Evolutionary conservation across 257 asterid species (phyloP).

Genomic region (Haberlea rhodopensis): DNA sequence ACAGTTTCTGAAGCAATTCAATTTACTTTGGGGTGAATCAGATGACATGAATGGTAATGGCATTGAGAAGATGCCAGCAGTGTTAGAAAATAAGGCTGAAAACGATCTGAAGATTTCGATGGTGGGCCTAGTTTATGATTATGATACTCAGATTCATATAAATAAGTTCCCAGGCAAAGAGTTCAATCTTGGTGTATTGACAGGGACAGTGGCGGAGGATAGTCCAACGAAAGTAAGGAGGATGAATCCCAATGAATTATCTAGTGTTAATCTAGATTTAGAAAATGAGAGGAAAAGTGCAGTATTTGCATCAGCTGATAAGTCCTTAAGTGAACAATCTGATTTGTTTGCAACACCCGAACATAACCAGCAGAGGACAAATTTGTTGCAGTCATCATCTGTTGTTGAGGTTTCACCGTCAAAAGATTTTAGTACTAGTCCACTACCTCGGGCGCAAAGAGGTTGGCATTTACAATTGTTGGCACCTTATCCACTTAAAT

Average conservation of each 20-base stretch:
- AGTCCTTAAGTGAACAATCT: constrained; percentile 36
- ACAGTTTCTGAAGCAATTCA: constrained; percentile 21
- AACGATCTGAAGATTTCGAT: constrained; percentile 22
- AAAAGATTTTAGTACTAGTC: constrained; percentile 36
- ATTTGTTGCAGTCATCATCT: constrained; percentile 38
- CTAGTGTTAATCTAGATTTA: constrained; percentile 17
- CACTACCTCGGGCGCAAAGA: constrained; percentile 41
- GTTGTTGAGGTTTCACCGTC: constrained; percentile 35
- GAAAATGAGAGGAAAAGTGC: constrained; percentile 29
- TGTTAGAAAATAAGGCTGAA: constrained; percentile 32
- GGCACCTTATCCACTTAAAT: background rate
- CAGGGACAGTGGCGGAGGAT: constrained; percentile 22
- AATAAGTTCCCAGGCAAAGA: constrained; percentile 5
- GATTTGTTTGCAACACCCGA: constrained; percentile 53
- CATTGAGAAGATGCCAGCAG: constrained; percentile 27
- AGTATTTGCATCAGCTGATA: constrained; percentile 25
- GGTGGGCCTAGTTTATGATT: constrained; percentile 15
- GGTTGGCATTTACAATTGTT: constrained; percentile 40
- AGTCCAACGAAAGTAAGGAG: constrained; percentile 20
- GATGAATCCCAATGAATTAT: constrained; percentile 25
- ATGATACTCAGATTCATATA: background rate
- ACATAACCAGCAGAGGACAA: constrained; percentile 25
- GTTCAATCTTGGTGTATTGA: constrained; percentile 17
- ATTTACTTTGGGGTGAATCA: constrained; percentile 27
- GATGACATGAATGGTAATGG: constrained; percentile 52